A percentile compares a stretch with the other conserved stretches of the same genome.
Conservation (phyloP, 352 stramenopile species). For the Globisporangium perplexum region DNA sequence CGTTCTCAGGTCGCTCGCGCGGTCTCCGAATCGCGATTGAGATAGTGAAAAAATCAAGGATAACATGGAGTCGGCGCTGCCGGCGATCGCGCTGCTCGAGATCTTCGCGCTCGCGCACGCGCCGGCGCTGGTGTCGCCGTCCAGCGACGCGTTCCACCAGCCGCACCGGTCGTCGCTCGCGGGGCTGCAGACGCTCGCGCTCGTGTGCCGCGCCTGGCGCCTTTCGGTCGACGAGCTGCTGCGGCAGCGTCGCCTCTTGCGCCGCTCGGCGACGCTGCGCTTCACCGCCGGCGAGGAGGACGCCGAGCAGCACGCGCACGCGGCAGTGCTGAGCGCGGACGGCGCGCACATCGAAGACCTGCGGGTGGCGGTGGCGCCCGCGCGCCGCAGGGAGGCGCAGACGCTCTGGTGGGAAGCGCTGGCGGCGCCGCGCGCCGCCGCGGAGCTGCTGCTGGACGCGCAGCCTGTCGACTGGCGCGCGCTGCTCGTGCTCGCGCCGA, state of each 20-base stretch:
- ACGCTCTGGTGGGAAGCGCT: constrained; percentile 28
- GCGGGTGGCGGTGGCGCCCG: constrained; percentile 27
- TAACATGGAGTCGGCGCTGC: background rate
- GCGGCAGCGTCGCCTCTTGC: constrained; percentile 11
- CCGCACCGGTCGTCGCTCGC: background rate
- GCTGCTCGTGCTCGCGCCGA: constrained; percentile 26
- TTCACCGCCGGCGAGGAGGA: constrained; percentile 24
- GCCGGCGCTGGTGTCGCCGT: background rate
- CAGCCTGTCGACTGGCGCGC: constrained; percentile 40
- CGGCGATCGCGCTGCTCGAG: background rate
- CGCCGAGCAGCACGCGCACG: constrained; percentile 16
- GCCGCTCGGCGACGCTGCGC: constrained; percentile 18
- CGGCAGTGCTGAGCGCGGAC: constrained; percentile 8
- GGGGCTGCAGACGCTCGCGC: constrained; percentile 16
- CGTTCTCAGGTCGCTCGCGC: too few relatives aligned
- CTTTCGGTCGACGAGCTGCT: constrained; percentile 15
- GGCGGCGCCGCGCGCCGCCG: constrained; percentile 3
- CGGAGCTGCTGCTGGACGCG: constrained; percentile 5
- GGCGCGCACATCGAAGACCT: constrained; percentile 12
- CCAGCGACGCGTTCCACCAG: background rate
- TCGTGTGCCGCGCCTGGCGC: constrained; percentile 27
- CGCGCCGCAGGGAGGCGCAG: constrained; percentile 11
- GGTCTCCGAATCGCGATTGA: too few relatives aligned
- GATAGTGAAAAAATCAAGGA: too few relatives aligned
- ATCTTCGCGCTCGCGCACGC: background rate